Evolutionary conservation across 306 rosid genomes (phyloP), one percentile per base, ranked within the genome.

Genomic region (Luffa aegyptiaca): DNA sequence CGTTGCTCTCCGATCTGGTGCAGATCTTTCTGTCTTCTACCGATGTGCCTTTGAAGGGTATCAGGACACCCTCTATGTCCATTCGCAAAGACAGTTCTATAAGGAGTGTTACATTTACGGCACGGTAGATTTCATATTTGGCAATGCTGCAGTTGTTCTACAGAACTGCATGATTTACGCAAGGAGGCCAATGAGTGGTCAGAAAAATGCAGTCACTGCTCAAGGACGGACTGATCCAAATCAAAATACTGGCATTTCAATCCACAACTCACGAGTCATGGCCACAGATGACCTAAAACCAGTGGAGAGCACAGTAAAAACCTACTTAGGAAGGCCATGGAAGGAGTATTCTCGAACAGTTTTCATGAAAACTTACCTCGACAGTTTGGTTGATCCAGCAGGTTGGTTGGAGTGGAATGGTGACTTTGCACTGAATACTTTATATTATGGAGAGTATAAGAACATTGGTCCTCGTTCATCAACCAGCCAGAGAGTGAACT

Each of bases 341-440:
- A 89, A 87, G 80, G 51, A 75, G 75, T 85, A 89, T 51, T 87
- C 90, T 0, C 79, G 88, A 17, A 89, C 92, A 0, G 87, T 89
- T 42, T 87, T 80, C 76, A 1, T 82, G 44, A 83, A 83, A 37
- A 78, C 65, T 57, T 87, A 78, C 58, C 52, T 89, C 1, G 90
- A 82, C 36, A 44, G 39, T 0, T 63, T 87, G 88, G 80, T 89
- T 20, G 84, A 87, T 62, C 89, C 90, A 6, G 82, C 81, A 8
- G 92, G 90, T 41, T 89, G 92, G 92, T 81, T 89, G 53, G 85
- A 87, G 65, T 89, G 92, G 92, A 12, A 81, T 79, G 90, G 86
- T 3, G 12, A 81, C 37, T 90, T 90, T 84, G 92, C 89, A 2
- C 78, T 88, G 1, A 33, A 69, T 21, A 85, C 88, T 44, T 80